A percentile compares a stretch with the other conserved stretches of the same genome.
Evolutionary conservation across 2,329 filamentous ascomycete species (phyloP).

Genomic region (Talaromyces verruculosus): DNA sequence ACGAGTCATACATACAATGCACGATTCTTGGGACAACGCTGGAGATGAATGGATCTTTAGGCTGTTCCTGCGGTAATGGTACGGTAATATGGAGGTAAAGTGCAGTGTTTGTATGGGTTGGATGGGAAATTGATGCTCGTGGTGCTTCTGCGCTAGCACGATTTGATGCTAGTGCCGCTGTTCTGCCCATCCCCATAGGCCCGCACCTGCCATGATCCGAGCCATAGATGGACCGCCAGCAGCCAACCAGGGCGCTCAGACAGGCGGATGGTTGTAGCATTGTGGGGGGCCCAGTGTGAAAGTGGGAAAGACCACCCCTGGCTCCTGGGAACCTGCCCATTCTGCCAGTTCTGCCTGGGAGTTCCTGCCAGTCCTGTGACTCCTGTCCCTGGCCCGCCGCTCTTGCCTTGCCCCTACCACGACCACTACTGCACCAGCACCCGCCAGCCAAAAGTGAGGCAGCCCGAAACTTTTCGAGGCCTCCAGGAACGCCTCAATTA

Average conservation of each 20-base stretch:
- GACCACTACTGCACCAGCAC: not conserved
- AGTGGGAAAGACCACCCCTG: slow-evolving; percentile 17
- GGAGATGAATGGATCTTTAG: not conserved
- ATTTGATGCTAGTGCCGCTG: slow-evolving; percentile 9
- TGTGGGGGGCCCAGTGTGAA: slow-evolving; percentile 7
- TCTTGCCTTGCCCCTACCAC: not conserved
- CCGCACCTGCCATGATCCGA: slow-evolving; percentile 20
- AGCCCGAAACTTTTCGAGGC: slow-evolving; percentile 7
- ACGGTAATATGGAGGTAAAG: not conserved
- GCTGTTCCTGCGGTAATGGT: not conserved
- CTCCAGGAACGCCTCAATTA: not conserved
- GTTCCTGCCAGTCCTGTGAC: slow-evolving; percentile 4
- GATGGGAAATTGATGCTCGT: slow-evolving; percentile 5
- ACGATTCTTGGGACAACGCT: not conserved
- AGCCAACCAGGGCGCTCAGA: not conserved
- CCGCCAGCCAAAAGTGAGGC: slow-evolving; percentile 7
- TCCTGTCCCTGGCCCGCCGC: slow-evolving; percentile 13
- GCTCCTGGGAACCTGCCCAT: slow-evolving; percentile 1
- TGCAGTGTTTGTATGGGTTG: not conserved
- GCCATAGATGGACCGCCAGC: not conserved
- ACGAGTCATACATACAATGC: slow-evolving; percentile 3
- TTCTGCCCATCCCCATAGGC: slow-evolving; percentile 16
- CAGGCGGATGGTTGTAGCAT: not conserved
- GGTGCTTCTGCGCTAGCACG: slow-evolving; percentile 7
- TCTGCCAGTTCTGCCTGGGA: not conserved